Evolutionary conservation across 192 early-diverging fungal species (phyloP).

Genomic region (Backusella macrospora): DNA sequence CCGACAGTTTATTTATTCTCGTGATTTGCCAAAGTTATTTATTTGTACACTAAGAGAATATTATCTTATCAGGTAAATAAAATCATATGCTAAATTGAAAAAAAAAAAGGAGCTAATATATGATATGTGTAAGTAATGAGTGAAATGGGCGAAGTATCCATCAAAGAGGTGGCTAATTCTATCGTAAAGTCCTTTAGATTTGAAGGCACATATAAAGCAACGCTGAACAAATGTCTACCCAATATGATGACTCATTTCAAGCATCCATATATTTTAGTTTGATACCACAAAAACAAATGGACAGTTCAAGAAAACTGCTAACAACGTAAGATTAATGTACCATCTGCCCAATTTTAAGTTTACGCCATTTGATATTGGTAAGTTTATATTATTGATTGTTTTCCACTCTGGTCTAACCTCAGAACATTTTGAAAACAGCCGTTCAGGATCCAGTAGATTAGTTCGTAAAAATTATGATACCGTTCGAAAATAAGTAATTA

Average conservation of each 20-base stretch:
- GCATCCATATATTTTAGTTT: conserved; percentile 44
- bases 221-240: neutral
- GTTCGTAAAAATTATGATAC: conserved; percentile 73
- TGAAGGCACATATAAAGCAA: conserved; percentile 55
- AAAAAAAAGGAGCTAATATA: neutral
- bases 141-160: conserved; percentile 75
- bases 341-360: conserved; percentile 77
- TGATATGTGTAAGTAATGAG: conserved; percentile 48
- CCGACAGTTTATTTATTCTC: conserved; percentile 84
- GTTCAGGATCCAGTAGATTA: conserved; percentile 69
- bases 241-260: neutral
- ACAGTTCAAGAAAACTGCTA: conserved; percentile 84
- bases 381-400: conserved; percentile 11
- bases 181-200: conserved; percentile 73
- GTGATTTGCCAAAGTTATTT: conserved; percentile 76
- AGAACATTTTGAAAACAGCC: conserved; percentile 36
- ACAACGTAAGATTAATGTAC: conserved; percentile 71
- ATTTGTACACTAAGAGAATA: conserved; percentile 79
- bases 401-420: neutral
- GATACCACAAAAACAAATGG: conserved; percentile 74
- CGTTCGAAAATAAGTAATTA: conserved; percentile 54
- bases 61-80: conserved; percentile 74
- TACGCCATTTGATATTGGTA: conserved; percentile 73
- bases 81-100: neutral
- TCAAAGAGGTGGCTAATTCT: conserved; percentile 71